Evolutionary conservation across 805 yeast genomes (phyloP).

Genomic region (Candida alai): DNA sequence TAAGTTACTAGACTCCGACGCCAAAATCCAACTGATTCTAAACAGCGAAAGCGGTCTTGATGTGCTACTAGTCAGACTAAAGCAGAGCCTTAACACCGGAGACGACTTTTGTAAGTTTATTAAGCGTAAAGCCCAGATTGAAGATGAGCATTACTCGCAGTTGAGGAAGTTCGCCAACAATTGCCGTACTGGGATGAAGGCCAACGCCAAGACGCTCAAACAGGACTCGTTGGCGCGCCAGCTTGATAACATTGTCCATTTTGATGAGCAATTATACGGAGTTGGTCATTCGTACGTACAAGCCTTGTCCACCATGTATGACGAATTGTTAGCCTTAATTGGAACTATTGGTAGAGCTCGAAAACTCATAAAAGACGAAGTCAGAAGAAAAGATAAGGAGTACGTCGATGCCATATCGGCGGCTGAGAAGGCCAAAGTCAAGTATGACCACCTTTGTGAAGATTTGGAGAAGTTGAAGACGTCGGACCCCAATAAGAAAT

Average conservation of each 20-base stretch:
- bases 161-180: conserved; percentile 65
- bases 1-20: conserved; percentile 42
- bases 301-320: conserved; percentile 80
- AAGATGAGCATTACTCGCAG: conserved; percentile 74
- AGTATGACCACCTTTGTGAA: conserved; percentile 73
- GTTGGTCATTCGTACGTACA: conserved; percentile 76
- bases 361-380: conserved; percentile 77
- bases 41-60: conserved; percentile 76
- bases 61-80: conserved; percentile 64
- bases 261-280: conserved; percentile 68
- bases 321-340: conserved; percentile 71
- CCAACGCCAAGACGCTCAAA: conserved; percentile 38
- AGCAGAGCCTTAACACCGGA: conserved; percentile 74
- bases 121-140: conserved; percentile 72
- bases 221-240: conserved; percentile 64
- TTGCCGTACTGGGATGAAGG: conserved; percentile 46
- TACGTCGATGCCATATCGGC: conserved; percentile 74
- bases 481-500: conserved; percentile 80
- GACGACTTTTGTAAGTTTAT: conserved; percentile 82
- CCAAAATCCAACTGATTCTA: conserved; percentile 46
- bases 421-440: conserved; percentile 82
- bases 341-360: conserved; percentile 68
- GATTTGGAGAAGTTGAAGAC: conserved; percentile 80
- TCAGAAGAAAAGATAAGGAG: conserved; percentile 76
- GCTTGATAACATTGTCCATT: conserved; percentile 64